Evolutionary conservation across 148 eudicot genomes (phyloP), one percentile per base, ranked within the genome.

Genomic region (Amaranthus palmeri): DNA sequence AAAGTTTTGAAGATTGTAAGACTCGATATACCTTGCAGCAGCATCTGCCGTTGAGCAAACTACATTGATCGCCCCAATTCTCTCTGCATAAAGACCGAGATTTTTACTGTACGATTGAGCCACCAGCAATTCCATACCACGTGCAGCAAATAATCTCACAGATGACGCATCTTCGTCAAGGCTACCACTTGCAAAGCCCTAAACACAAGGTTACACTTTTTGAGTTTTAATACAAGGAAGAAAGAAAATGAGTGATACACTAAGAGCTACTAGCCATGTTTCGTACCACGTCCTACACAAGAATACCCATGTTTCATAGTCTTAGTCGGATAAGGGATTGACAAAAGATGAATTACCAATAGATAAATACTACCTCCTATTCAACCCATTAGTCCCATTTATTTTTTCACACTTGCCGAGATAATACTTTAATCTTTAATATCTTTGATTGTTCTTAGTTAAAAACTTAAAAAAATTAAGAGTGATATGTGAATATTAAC

Each of bases 131-230:
- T 93, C 98, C 90, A 91, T 85, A 48, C 96, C 97, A 59, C 97
- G 97, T 65, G 86, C 87, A 70, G 97, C 93, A 89, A 93, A 93
- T 75, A 89, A 72, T 74, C 98, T 86, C 74, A 93, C 96, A 48
- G 98, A 89, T 46, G 97, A 91, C 74, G 98, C 98, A 88, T 93
- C 98, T 57, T 69, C 88, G 73, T 93, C 97, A 72, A 93, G 98
- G 86, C 97, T 93, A 67, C 98, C 98, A 77, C 97, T 93, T 68
- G 98, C 98, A 85, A 93, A 93, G 69, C 98, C 97, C 98, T 93
- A 77, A 83, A 25, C 17, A 25, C 25, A 70, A 4, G 7, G 4
- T 12, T 4, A n/a, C 5, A 48, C 3, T 15, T 43, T 71, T 10
- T 63, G n/a, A 54, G 70, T 18, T 54, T 13, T 48, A 36, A 18